phyloP scores from a whole-genome alignment of 345 rosid genomes.

The Eucalyptus victrix region DNA sequence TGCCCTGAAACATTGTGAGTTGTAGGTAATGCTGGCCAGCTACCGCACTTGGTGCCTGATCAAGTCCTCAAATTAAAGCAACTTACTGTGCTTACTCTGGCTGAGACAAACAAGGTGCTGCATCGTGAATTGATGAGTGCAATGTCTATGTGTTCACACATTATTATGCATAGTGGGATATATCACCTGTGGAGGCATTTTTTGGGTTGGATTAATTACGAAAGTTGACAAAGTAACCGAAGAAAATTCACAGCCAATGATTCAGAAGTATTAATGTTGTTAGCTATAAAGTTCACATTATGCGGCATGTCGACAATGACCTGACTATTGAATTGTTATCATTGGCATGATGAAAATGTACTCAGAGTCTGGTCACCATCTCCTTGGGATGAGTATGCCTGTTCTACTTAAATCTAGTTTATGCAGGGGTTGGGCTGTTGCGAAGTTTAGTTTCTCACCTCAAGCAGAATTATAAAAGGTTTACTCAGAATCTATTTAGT shows the following conservation, averaged over 20 bases:
- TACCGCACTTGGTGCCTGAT: slow-evolving; percentile 60
- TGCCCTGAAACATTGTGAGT: neutral
- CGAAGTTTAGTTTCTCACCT: neutral
- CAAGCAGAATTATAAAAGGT: neutral
- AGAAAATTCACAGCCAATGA: neutral
- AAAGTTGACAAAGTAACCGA: neutral
- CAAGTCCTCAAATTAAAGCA: slow-evolving; percentile 89
- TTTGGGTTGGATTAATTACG: neutral
- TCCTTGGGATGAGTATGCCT: neutral
- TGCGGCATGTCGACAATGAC: neutral
- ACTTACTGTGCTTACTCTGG: slow-evolving; percentile 89
- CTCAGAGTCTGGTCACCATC: neutral
- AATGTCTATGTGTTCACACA: neutral
- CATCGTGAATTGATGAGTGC: neutral
- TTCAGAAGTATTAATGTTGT: neutral
- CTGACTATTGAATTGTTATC: neutral
- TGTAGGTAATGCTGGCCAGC: slow-evolving; percentile 41
- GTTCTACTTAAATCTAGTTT: neutral
- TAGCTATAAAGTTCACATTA: neutral
- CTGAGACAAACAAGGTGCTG: slow-evolving; percentile 76
- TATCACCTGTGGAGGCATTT: neutral
- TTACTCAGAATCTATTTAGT: neutral
- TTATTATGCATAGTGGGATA: neutral
- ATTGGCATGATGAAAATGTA: neutral
- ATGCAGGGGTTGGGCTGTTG: neutral